These are phyloP conservation scores for Pterulicium gracile DNA, from an alignment of 1,284 basidiomycete species.

Conservation along the genomic window DNA sequence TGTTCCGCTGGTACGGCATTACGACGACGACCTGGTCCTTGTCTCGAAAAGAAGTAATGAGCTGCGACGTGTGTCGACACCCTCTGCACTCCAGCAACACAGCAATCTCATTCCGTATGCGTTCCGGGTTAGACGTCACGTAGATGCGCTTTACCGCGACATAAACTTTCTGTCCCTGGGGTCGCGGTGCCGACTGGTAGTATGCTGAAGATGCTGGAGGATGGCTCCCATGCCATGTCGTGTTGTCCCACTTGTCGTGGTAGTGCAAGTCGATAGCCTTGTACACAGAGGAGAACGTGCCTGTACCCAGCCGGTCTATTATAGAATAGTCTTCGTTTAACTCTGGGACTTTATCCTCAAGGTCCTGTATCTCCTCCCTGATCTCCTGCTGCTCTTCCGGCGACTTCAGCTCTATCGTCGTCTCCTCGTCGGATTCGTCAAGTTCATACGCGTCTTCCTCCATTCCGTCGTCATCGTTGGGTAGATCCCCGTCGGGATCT, in stretches of 20 bases:
- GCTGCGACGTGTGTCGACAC: constrained; percentile 78
- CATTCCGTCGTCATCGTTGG: constrained; percentile 40
- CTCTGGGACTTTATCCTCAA: constrained; percentile 49
- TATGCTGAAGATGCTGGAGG: constrained; percentile 47
- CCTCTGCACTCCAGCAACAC: constrained; percentile 83
- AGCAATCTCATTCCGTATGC: constrained; percentile 92
- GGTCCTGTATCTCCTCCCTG: constrained; percentile 61
- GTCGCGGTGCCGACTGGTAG: constrained; percentile 39
- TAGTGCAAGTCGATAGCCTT: constrained; percentile 83
- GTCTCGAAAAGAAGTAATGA: constrained; percentile 90
- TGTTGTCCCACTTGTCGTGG: constrained; percentile 73
- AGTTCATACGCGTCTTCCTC: constrained; percentile 23
- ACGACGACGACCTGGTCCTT: constrained; percentile 91
- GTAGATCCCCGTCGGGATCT: constrained; percentile 17
- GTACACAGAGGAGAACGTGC: constrained; percentile 98
- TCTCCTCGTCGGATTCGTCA: constrained; percentile 50
- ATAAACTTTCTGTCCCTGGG: constrained; percentile 46
- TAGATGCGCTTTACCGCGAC: constrained; percentile 97
- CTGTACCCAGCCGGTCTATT: constrained; percentile 88
- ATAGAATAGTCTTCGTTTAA: constrained; percentile 69
- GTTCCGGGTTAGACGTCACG: constrained; percentile 87
- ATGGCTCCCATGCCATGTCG: constrained; percentile 65
- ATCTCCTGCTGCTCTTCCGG: constrained; percentile 71
- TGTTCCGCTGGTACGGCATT: constrained; percentile 90
- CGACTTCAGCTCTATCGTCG: constrained; percentile 41